A percentile compares a stretch with the other conserved stretches of the same genome.
phyloP scores from a whole-genome alignment of 108 stramenopile species.

The Cyclotella choctawhatcheeana region DNA sequence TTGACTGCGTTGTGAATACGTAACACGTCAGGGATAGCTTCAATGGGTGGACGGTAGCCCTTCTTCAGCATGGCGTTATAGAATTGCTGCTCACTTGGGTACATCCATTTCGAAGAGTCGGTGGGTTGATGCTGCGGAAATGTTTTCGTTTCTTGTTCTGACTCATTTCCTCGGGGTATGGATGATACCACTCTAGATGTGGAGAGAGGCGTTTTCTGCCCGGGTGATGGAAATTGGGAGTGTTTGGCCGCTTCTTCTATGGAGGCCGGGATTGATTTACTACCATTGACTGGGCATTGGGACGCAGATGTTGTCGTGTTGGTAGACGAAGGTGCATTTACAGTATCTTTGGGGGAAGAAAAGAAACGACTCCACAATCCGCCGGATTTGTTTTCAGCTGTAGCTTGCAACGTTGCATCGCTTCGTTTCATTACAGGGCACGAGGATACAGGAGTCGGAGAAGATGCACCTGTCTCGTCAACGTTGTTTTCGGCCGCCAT shows the following conservation, averaged over 20 bases:
- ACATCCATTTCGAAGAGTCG: slow-evolving; percentile 78
- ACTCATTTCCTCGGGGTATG: slow-evolving; percentile 68
- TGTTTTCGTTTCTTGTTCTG: slow-evolving; percentile 23
- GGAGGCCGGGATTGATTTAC: slow-evolving; percentile 57
- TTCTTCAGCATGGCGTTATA: slow-evolving; percentile 96
- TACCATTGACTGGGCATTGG: slow-evolving; percentile 34
- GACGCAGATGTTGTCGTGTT: neutral
- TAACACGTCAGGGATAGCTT: slow-evolving; percentile 83
- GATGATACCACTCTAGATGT: slow-evolving; percentile 72
- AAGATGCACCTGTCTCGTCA: neutral
- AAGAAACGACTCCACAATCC: slow-evolving; percentile 44
- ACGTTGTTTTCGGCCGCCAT: slow-evolving; percentile 10
- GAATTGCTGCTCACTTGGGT: slow-evolving; percentile 97
- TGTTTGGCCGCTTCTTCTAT: slow-evolving; percentile 83
- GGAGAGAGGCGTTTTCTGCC: slow-evolving; percentile 74
- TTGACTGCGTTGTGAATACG: slow-evolving; percentile 97
- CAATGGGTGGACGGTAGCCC: slow-evolving; percentile 85
- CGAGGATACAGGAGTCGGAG: slow-evolving; percentile 18
- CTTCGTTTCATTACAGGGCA: slow-evolving; percentile 40
- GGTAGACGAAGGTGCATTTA: neutral
- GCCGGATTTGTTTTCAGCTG: slow-evolving; percentile 11
- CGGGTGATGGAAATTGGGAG: slow-evolving; percentile 77
- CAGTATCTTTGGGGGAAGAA: slow-evolving; percentile 8
- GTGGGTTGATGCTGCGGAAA: slow-evolving; percentile 45
- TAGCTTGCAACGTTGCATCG: slow-evolving; percentile 2